A percentile compares a stretch with the other conserved stretches of the same genome.
Conservation (phyloP, 805 yeast species). For the Brettanomyces naardenensis region DNA sequence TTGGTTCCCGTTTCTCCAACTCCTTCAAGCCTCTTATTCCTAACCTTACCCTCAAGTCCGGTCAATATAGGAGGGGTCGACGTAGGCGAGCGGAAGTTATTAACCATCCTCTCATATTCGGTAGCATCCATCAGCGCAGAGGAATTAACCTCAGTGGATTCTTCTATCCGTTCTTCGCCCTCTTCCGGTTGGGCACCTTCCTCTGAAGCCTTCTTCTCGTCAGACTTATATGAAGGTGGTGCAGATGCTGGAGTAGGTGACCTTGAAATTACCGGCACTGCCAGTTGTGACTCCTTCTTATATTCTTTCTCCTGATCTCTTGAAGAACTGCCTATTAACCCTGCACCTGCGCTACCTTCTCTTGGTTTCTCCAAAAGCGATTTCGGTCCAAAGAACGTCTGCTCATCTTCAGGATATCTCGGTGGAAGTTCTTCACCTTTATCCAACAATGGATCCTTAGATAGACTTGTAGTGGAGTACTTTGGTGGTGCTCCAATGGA, state of each 20-base stretch:
- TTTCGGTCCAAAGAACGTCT: slow-evolving; percentile 50
- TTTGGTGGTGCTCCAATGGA: slow-evolving; percentile 31
- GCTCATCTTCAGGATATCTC: slow-evolving; percentile 53
- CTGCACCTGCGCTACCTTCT: background rate
- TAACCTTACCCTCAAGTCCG: no score
- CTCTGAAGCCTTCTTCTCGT: slow-evolving; percentile 2
- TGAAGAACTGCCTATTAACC: no score
- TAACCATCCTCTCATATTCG: slow-evolving; percentile 14
- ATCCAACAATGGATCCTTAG: slow-evolving; percentile 48
- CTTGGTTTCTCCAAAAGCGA: slow-evolving; percentile 8
- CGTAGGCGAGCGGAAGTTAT: background rate
- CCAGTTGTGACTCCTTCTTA: slow-evolving; percentile 1
- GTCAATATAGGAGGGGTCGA: no score
- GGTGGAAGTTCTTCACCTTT: slow-evolving; percentile 73
- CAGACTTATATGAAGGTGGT: slow-evolving; percentile 24
- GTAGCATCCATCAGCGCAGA: slow-evolving; percentile 9
- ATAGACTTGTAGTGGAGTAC: slow-evolving; percentile 21
- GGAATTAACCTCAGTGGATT: slow-evolving; percentile 1
- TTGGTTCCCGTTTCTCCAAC: no score
- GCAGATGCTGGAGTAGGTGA: slow-evolving; percentile 16
- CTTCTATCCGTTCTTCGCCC: slow-evolving; percentile 1
- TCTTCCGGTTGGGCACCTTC: slow-evolving; percentile 2
- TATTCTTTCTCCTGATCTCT: no score
- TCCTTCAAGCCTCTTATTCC: no score
- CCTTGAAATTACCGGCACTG: background rate